A percentile compares a stretch with the other conserved stretches of the same genome.
phyloP scores from a whole-genome alignment of 2,329 filamentous ascomycete species.

The Calonectria hawksworthii region DNA sequence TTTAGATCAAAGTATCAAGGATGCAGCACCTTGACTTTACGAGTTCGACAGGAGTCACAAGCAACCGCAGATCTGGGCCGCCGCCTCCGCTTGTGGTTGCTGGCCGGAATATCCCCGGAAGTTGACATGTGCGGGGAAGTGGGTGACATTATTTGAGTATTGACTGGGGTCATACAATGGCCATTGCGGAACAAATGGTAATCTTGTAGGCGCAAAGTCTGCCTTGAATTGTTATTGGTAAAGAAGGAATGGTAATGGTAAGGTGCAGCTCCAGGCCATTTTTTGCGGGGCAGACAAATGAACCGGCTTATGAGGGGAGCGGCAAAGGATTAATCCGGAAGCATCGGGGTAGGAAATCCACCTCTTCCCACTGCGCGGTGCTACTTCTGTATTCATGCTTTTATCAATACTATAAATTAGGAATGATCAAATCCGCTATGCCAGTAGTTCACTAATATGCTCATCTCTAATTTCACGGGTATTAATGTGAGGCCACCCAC shows the following conservation, averaged over 20 bases:
- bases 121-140: neutral
- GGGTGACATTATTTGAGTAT: neutral
- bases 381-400: neutral
- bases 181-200: neutral
- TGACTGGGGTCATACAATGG: neutral
- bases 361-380: neutral
- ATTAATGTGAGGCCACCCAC: neutral
- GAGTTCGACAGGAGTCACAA: slow-evolving; percentile 26
- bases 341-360: neutral
- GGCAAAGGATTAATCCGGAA: neutral
- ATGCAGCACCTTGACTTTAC: slow-evolving; percentile 24
- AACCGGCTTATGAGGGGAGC: neutral
- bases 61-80: slow-evolving; percentile 25
- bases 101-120: neutral
- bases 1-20: neutral
- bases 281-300: neutral
- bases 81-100: slow-evolving; percentile 21
- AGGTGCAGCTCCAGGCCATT: neutral
- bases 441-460: neutral
- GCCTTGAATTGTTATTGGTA: neutral
- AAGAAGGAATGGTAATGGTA: neutral
- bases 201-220: neutral
- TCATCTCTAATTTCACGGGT: neutral
- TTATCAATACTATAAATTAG: neutral
- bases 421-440: neutral